phyloP scores from a whole-genome alignment of 1,284 basidiomycete genomes.

The Entoloma clypeatum region DNA sequence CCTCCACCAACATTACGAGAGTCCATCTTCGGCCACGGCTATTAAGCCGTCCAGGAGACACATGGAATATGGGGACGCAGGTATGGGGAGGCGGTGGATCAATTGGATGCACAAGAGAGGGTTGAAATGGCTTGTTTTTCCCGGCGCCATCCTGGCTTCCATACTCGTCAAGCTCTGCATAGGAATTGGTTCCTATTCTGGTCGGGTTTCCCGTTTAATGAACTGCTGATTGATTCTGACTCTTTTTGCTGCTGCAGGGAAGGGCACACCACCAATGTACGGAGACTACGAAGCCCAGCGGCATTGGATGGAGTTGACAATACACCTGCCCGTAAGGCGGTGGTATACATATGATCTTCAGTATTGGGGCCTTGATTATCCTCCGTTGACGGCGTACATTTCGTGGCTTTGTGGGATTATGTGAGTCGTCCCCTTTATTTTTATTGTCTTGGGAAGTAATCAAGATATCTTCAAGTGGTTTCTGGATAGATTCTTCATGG shows the following conservation, averaged over 20 bases:
- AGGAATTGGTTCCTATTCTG: conserved; percentile 79
- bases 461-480: conserved; percentile 44
- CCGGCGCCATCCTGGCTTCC: conserved; percentile 47
- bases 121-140: conserved; percentile 57
- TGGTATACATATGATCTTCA: conserved; percentile 88
- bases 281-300: conserved; percentile 94
- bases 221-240: not conserved
- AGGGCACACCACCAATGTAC: conserved; percentile 72
- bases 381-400: conserved; percentile 85
- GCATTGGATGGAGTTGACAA: conserved; percentile 91
- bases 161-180: conserved; percentile 64
- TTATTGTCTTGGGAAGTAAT: conserved; percentile 3
- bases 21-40: not conserved
- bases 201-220: conserved; percentile 39
- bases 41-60: not conserved
- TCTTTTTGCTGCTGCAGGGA: conserved; percentile 42
- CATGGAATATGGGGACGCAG: conserved; percentile 31
- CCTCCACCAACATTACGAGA: conserved; percentile 18
- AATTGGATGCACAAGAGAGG: conserved; percentile 72
- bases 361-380: conserved; percentile 94
- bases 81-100: conserved; percentile 60
- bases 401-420: conserved; percentile 76
- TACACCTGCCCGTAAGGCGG: conserved; percentile 64
- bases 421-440: conserved; percentile 33
- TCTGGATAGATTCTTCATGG: conserved; percentile 68